Base-by-base conservation (phyloP, 2,329 filamentous ascomycete species). In the Apiospora hydei region DNA sequence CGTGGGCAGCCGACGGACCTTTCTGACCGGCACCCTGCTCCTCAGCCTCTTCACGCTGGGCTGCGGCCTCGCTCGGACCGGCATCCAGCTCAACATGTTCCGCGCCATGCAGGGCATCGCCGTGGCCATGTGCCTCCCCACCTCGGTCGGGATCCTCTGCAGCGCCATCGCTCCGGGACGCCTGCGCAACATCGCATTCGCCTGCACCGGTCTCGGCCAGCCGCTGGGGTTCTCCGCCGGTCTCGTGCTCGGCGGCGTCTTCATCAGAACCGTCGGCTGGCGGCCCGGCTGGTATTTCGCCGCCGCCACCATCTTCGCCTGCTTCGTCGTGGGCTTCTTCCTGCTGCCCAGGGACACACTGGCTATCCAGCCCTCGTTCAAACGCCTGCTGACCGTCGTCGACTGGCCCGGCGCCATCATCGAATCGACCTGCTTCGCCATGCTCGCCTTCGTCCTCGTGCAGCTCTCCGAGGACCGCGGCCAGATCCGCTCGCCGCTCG, bases 201-300 rank as follows among this genome's bases (percentile, higher is more conserved):
- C 78, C 2, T 80, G 79, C 71, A 67, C 81, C n/a, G 81, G 83
- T 3, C 76, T 81, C 66, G 80, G 79, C 34, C 78, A 82, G 67
- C 80, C 83, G 0, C 73, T 85, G 5, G 84, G 83, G 0, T 85
- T 82, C 71, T 80, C 81, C 3, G 49, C 83, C 3, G 83, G 84
- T 0, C 72, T 85, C 13, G 80, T 85, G 4, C 75, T 84, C 3
- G 83, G 81, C 69, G 84, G 84, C 34, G 73, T 85, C n/a, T 77
- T 84, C 68, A 76, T 81, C 16, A 80, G 83, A 46, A 79, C 75
- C 34, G 74, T 80, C 10, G 82, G 82, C 21, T 85, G 83, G 83
- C 75, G 26, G 26, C 26, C 26, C 3, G 26, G 83, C 7, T 79
- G 77, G 44, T 78, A 77, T 0, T 85, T 80, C 49, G 84, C 82